These are phyloP conservation scores for Monosporascus sp. DNA, from an alignment of 2,329 filamentous ascomycete genomes.

Conservation along the genomic window DNA sequence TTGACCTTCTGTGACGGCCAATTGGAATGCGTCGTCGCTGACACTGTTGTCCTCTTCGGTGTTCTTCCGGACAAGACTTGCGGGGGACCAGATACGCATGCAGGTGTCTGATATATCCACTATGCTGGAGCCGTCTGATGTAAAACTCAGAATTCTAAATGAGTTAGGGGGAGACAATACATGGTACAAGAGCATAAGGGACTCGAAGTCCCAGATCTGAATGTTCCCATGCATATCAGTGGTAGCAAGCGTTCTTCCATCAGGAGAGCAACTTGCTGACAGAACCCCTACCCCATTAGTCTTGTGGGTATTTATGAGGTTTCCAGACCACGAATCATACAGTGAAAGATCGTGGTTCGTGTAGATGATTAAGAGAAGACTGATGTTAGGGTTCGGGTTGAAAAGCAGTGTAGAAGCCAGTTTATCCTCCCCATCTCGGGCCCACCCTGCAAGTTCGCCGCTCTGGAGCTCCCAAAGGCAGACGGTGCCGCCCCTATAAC, in stretches of 20 bases:
- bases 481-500: slow-evolving; percentile 12
- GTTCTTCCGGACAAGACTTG: slow-evolving; percentile 13
- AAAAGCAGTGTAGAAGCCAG: slow-evolving; percentile 11
- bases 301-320: slow-evolving; percentile 2
- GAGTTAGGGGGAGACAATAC: slow-evolving; percentile 6
- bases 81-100: slow-evolving; percentile 19
- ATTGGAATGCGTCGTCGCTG: slow-evolving; percentile 6
- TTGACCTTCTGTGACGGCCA: slow-evolving; percentile 4
- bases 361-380: slow-evolving; percentile 15
- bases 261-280: slow-evolving; percentile 11
- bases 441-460: slow-evolving; percentile 13
- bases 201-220: slow-evolving; percentile 18
- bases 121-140: slow-evolving; percentile 11
- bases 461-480: slow-evolving; percentile 14
- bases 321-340: slow-evolving; percentile 14
- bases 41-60: slow-evolving; percentile 14
- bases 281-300: slow-evolving; percentile 4
- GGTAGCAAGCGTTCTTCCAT: slow-evolving; percentile 15
- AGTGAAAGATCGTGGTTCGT: slow-evolving; percentile 11
- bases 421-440: slow-evolving; percentile 9
- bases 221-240: slow-evolving; percentile 9
- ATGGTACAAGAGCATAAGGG: slow-evolving; percentile 13
- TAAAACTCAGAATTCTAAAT: slow-evolving; percentile 14
- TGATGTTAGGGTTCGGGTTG: slow-evolving; percentile 15
- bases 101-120: slow-evolving; percentile 14